Conservation (phyloP, 371 early-diverging fungal genomes). For the Thermomucor indicae-seudaticae region DNA sequence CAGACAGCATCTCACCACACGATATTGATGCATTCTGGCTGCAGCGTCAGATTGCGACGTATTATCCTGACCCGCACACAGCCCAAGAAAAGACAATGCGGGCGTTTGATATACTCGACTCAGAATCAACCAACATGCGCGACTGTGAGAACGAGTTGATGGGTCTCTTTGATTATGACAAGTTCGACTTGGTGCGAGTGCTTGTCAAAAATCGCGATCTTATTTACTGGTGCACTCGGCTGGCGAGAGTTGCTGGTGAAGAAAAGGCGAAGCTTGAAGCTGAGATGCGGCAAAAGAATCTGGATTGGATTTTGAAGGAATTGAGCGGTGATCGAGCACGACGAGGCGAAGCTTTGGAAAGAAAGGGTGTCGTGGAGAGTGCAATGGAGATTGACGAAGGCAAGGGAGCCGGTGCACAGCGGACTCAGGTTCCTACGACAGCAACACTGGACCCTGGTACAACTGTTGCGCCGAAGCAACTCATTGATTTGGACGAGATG, state of each 20-base stretch:
- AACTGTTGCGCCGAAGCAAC: conserved; percentile 53
- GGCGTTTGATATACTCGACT: conserved; percentile 74
- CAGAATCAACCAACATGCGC: conserved; percentile 60
- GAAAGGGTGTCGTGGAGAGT: conserved; percentile 66
- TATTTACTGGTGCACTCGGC: conserved; percentile 88
- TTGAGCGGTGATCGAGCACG: conserved; percentile 64
- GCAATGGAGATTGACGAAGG: conserved; percentile 47
- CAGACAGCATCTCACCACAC: conserved; percentile 57
- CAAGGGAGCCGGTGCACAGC: conserved; percentile 25
- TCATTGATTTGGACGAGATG: conserved; percentile 79
- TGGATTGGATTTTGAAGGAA: conserved; percentile 70
- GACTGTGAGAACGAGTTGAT: conserved; percentile 95
- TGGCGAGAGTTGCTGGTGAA: conserved; percentile 70
- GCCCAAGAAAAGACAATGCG: conserved; percentile 83
- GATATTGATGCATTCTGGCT: conserved; percentile 97
- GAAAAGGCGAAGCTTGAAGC: conserved; percentile 54
- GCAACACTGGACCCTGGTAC: conserved; percentile 44
- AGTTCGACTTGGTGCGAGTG: conserved; percentile 89
- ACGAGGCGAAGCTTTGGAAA: conserved; percentile 67
- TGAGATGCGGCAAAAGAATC: conserved; percentile 66
- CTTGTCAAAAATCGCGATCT: conserved; percentile 84
- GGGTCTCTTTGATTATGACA: conserved; percentile 89
- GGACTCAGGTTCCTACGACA: conserved; percentile 41
- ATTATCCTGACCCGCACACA: conserved; percentile 80
- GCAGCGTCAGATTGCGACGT: conserved; percentile 80